Evolutionary conservation across 768 basidiomycete genomes (phyloP), one percentile per base, ranked within the genome.

Genomic region (Coprinopsis strossmayeri): DNA sequence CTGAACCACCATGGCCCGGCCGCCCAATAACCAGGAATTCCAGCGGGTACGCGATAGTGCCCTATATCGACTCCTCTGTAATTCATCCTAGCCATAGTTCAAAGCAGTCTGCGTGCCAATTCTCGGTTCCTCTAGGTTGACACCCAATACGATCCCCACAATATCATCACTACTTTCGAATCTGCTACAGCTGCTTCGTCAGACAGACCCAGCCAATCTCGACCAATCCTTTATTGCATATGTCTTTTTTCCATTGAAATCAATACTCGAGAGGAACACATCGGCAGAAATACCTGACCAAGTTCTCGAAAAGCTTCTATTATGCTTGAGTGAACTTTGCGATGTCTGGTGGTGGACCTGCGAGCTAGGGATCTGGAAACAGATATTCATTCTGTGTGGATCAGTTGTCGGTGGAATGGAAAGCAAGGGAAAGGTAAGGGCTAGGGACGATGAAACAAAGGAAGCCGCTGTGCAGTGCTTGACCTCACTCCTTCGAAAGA

Each of bases 261-360:
- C 82, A 24, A 79, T 96, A 43, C 74, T 97, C 28, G 82, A 86
- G 42, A 82, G 88, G 26, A 91, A 93, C 61, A 58, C 76, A 13
- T 75, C 82, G 2, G 59, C 74, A 4, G 69, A 76, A 12, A 84
- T 95, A 40, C 86, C 91, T 5, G 84, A 92, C 57, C 84, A 84
- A 56, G 66, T 92, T 25, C 68, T 95, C 40, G 90, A 96, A 64
- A 79, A 76, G 47, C 64, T 92, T 18, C 70, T 96, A 50, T 57
- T 70, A 21, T 67, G 77, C 11, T 67, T 95, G 25, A 61, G 68
- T 2, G 56, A 76, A 1, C 70, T 97, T 21, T 80, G 76, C 54
- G 73, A 81, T 17, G 68, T 72, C n/a, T 91, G 89, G 84, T 93
- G 91, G 89, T 89, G 87, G 87, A 69, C 71, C 17, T 83, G 84